These are phyloP conservation scores for Ganoderma sinense DNA, from an alignment of 1,284 basidiomycete species.

Conservation along the genomic window DNA sequence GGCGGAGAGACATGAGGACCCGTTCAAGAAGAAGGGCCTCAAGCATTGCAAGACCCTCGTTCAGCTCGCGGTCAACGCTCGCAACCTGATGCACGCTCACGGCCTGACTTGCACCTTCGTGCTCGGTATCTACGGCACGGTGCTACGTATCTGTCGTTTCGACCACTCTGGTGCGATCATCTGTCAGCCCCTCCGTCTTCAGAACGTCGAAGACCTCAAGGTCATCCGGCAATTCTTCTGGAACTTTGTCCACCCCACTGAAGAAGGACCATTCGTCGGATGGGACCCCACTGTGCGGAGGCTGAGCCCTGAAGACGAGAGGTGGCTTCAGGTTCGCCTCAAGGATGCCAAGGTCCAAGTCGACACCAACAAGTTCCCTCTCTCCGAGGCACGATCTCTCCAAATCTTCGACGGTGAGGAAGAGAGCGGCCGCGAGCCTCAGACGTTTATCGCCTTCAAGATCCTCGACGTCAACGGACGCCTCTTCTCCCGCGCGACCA, in stretches of 20 bases:
- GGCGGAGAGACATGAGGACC: not conserved
- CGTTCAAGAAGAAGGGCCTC: constrained; percentile 6
- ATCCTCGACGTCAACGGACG: constrained; percentile 18
- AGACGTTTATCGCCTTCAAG: constrained; percentile 14
- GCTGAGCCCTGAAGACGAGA: not conserved
- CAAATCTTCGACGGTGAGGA: not conserved
- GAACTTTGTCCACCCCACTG: not conserved
- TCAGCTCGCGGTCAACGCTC: constrained; percentile 14
- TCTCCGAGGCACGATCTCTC: not conserved
- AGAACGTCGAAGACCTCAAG: not conserved
- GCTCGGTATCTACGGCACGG: constrained; percentile 8
- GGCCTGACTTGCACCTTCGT: constrained; percentile 19
- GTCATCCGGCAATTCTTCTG: constrained; percentile 13
- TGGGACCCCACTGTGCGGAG: not conserved
- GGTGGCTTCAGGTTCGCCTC: not conserved
- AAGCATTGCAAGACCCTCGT: not conserved
- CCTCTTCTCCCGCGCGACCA: constrained; percentile 26
- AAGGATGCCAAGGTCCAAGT: not conserved
- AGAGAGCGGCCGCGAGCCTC: not conserved
- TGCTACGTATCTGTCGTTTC: constrained; percentile 13
- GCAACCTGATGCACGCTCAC: constrained; percentile 27
- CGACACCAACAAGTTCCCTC: too few species aligned
- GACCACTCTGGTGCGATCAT: constrained; percentile 12
- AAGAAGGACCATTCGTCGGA: not conserved
- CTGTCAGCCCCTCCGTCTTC: not conserved